phyloP scores from a whole-genome alignment of 176 grass and related monocot genomes.

The Phragmites australis region DNA sequence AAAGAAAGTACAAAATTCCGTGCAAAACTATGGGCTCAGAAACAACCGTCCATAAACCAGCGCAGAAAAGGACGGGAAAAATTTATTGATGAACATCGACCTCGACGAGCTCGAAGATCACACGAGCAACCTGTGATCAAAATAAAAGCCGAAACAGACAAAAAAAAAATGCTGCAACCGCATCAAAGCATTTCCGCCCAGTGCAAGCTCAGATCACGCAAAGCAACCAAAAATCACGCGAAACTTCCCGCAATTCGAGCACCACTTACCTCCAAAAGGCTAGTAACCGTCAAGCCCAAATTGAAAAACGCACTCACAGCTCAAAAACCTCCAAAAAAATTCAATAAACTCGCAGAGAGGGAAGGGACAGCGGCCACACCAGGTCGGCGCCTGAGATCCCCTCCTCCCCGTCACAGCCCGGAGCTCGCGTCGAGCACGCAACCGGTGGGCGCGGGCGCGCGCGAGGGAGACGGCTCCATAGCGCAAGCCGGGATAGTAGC shows the following conservation, averaged over 20 bases:
- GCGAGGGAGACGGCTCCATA: background rate
- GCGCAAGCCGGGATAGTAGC: background rate
- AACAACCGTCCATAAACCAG: constrained; percentile 17
- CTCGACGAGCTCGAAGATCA: constrained; percentile 39
- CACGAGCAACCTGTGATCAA: constrained; percentile 59
- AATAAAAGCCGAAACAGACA: constrained; percentile 45
- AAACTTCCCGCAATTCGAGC: constrained; percentile 8
- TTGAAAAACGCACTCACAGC: background rate
- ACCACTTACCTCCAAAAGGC: background rate
- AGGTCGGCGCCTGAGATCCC: constrained; percentile 39
- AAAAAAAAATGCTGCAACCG: constrained; percentile 43
- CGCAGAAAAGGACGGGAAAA: background rate
- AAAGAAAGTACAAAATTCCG: constrained; percentile 11
- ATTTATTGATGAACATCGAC: constrained; percentile 18
- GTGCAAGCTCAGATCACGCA: constrained; percentile 19
- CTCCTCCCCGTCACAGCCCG: background rate
- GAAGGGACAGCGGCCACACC: constrained; percentile 30
- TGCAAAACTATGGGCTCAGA: constrained; percentile 1
- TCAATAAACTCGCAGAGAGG: background rate
- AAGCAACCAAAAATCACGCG: constrained; percentile 12
- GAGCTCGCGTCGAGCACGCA: constrained; percentile 5
- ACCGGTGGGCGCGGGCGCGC: background rate
- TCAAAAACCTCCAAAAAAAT: background rate
- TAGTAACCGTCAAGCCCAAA: background rate
- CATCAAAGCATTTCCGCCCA: background rate